A percentile compares a stretch with the other conserved stretches of the same genome.
Conservation (phyloP, 2,329 filamentous ascomycete genomes). For the Ophiostoma sp. region DNA sequence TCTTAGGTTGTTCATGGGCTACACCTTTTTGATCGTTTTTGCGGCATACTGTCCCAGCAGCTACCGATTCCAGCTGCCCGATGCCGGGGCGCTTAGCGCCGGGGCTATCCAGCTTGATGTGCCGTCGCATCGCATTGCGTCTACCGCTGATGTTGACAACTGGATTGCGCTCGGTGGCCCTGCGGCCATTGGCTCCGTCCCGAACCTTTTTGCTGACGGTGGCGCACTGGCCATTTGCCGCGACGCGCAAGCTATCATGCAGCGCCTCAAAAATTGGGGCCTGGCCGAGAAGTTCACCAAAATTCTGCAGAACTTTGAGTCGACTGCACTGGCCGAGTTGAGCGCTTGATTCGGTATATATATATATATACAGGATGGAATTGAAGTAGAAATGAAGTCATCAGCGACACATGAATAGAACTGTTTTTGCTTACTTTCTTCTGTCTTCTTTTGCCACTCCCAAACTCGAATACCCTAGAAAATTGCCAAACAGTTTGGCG, state of each 20-base stretch:
- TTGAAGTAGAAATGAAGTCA: too few relatives aligned
- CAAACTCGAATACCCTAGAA: conserved; percentile 9
- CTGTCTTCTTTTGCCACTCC: neutral
- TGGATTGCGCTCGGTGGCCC: conserved; percentile 31
- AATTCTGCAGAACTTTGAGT: conserved; percentile 27
- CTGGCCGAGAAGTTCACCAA: conserved; percentile 32
- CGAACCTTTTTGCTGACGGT: conserved; percentile 26
- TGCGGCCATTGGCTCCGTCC: conserved; percentile 28
- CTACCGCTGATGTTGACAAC: conserved; percentile 20
- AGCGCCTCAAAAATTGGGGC: conserved; percentile 29
- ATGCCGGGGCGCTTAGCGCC: neutral
- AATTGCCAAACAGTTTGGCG: conserved; percentile 25
- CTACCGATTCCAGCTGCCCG: neutral
- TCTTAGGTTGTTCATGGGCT: conserved; percentile 34
- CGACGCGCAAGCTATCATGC: conserved; percentile 29
- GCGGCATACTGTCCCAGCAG: conserved; percentile 28
- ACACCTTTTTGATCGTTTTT: conserved; percentile 31
- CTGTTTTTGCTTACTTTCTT: too few relatives aligned
- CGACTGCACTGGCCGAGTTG: conserved; percentile 8
- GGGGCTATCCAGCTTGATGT: conserved; percentile 27
- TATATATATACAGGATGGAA: too few relatives aligned
- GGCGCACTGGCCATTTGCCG: conserved; percentile 26
- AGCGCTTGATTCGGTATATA: neutral
- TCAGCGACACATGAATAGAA: too few relatives aligned
- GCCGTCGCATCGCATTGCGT: conserved; percentile 22